Evolutionary conservation across 129 eudicot species (phyloP).

Genomic region (sunflower (Helianthus annuus)): DNA sequence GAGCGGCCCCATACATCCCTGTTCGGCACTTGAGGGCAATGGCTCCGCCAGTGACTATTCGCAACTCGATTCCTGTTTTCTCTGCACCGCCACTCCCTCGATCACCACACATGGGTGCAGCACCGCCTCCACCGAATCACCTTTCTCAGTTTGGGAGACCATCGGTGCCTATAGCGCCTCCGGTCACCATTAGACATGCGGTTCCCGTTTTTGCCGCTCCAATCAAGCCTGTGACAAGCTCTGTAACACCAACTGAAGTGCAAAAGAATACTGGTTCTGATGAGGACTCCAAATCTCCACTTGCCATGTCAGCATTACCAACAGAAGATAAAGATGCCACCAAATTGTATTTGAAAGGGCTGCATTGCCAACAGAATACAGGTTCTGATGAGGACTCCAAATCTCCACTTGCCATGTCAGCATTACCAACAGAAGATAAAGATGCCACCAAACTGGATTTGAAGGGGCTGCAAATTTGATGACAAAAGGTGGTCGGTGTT

Average conservation of each 20-base stretch:
- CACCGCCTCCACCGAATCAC: conserved; percentile 39
- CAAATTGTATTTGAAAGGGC: conserved; percentile 18
- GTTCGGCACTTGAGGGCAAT: conserved; percentile 59
- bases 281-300: conserved; percentile 20
- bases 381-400: too few relatives aligned
- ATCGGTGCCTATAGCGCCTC: conserved; percentile 36
- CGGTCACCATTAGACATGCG: conserved; percentile 39
- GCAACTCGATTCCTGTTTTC: conserved; percentile 67
- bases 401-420: neutral
- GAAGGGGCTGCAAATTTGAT: conserved; percentile 28
- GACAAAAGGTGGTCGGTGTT: neutral
- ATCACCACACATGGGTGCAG: conserved; percentile 33
- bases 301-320: conserved; percentile 5
- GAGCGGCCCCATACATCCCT: conserved; percentile 83
- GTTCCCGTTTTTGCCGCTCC: conserved; percentile 33
- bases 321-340: conserved; percentile 25
- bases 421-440: conserved; percentile 26
- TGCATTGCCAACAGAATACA: neutral
- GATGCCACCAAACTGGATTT: conserved; percentile 11
- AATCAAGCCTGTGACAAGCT: conserved; percentile 5
- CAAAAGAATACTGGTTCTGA: neutral
- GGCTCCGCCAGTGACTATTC: conserved; percentile 79
- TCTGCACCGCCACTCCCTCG: conserved; percentile 71
- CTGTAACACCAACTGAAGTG: conserved; percentile 6
- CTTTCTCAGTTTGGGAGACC: conserved; percentile 34